phyloP scores from a whole-genome alignment of 345 rosid species.

The Arabidopsis suecica region DNA sequence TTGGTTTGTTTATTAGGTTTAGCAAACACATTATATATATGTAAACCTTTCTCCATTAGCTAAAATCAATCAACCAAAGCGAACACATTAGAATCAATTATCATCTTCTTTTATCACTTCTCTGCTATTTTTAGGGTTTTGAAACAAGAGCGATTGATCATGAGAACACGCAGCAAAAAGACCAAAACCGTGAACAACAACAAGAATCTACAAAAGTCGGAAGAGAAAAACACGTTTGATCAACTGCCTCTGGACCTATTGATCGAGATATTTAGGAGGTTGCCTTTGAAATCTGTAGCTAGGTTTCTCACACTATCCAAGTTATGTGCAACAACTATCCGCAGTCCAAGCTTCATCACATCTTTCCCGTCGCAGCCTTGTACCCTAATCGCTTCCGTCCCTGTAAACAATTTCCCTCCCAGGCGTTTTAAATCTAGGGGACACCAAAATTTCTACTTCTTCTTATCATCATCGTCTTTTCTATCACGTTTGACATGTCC shows the following conservation, averaged over 20 bases:
- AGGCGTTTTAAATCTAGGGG: too few species aligned
- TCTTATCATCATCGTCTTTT: conserved; percentile 7
- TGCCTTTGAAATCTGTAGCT: neutral
- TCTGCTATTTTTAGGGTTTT: neutral
- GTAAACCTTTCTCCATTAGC: too few species aligned
- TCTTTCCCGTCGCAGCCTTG: neutral
- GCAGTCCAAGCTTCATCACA: neutral
- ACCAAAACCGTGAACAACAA: neutral
- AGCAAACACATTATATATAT: too few species aligned
- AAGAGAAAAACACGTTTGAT: neutral
- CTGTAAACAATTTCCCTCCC: too few species aligned
- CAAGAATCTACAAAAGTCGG: neutral
- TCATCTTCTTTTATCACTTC: too few species aligned
- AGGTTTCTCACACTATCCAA: conserved; percentile 21
- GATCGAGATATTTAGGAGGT: conserved; percentile 1
- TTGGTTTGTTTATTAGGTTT: too few species aligned
- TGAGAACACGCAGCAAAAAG: neutral
- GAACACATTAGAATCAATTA: too few species aligned
- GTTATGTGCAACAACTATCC: conserved; percentile 8
- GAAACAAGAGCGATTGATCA: neutral
- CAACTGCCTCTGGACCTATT: neutral
- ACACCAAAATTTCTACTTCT: neutral
- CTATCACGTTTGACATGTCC: neutral
- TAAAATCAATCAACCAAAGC: too few species aligned
- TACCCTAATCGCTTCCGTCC: neutral